phyloP scores from a whole-genome alignment of 495 filamentous ascomycete genomes.

The Lasiosphaeria miniovina region DNA sequence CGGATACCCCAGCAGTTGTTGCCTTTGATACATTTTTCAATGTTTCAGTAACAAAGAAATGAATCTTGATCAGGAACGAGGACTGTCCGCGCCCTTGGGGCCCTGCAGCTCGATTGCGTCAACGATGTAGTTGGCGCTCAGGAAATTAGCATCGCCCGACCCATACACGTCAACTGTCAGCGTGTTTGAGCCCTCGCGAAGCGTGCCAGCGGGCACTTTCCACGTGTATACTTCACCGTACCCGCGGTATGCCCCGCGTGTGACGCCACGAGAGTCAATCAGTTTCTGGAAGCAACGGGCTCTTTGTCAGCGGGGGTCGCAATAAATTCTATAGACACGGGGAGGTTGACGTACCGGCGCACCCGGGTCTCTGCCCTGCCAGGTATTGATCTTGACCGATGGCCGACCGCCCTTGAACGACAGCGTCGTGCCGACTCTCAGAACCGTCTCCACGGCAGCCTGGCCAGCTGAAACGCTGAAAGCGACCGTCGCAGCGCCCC shows the following conservation, averaged over 20 bases:
- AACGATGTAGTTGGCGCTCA: slow-evolving; percentile 56
- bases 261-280: slow-evolving; percentile 59
- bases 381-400: slow-evolving; percentile 44
- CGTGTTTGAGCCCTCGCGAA: slow-evolving; percentile 54
- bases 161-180: slow-evolving; percentile 54
- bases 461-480: slow-evolving; percentile 46
- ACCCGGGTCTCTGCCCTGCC: slow-evolving; percentile 40
- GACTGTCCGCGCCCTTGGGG: slow-evolving; percentile 19
- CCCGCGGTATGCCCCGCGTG: slow-evolving; percentile 57
- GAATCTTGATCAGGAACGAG: not conserved
- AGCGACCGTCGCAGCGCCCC: slow-evolving; percentile 52
- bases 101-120: slow-evolving; percentile 49
- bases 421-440: slow-evolving; percentile 50
- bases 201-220: slow-evolving; percentile 45
- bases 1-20: no score
- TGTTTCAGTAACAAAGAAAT: not conserved
- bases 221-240: slow-evolving; percentile 56
- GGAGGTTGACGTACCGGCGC: slow-evolving; percentile 46
- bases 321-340: not conserved
- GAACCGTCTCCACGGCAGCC: slow-evolving; percentile 30
- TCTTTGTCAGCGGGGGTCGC: not conserved
- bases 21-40: not conserved
- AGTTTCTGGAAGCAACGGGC: slow-evolving; percentile 20
- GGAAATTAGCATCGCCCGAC: slow-evolving; percentile 46
- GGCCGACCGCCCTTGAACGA: slow-evolving; percentile 55